These are phyloP conservation scores for Podila epicladia DNA, from an alignment of 192 early-diverging fungal genomes.

Conservation along the genomic window DNA sequence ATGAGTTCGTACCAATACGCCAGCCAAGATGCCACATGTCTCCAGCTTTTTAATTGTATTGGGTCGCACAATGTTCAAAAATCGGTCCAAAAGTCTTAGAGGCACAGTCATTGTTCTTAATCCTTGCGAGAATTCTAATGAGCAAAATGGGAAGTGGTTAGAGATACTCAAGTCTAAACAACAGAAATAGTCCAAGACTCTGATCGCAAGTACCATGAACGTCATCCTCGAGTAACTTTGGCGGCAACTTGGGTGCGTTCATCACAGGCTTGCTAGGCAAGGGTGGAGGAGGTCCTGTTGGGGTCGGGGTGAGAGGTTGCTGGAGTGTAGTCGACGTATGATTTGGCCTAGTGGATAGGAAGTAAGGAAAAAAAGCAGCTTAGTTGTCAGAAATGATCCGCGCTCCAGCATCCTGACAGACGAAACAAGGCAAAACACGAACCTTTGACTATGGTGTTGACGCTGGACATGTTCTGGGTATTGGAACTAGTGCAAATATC, in stretches of 20 bases:
- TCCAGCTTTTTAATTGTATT: constrained; percentile 88
- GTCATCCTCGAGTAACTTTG: constrained; percentile 42
- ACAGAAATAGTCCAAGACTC: constrained; percentile 9
- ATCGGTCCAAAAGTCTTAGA: constrained; percentile 69
- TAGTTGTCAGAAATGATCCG: neutral
- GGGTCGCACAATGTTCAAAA: constrained; percentile 71
- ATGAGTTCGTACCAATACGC: constrained; percentile 61
- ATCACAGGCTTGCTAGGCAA: constrained; percentile 23
- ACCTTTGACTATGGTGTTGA: constrained; percentile 6
- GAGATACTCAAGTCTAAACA: constrained; percentile 15
- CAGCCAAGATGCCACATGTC: constrained; percentile 89
- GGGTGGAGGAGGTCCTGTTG: constrained; percentile 24
- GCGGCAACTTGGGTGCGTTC: constrained; percentile 35
- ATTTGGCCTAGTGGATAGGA: neutral
- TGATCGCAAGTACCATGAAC: constrained; percentile 21
- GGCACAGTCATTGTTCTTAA: constrained; percentile 77
- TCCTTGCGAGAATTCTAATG: constrained; percentile 59
- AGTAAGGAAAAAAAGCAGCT: neutral
- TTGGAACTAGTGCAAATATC: constrained; percentile 13
- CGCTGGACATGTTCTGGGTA: constrained; percentile 31
- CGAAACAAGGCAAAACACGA: neutral
- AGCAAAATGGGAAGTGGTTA: constrained; percentile 19
- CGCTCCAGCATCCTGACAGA: neutral
- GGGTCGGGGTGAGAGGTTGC: constrained; percentile 7
- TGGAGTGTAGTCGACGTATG: neutral